A percentile compares a stretch with the other conserved stretches of the same genome.
Evolutionary conservation across 106 monocot species (phyloP).

Genomic region (Alisma plantagoaquatica): DNA sequence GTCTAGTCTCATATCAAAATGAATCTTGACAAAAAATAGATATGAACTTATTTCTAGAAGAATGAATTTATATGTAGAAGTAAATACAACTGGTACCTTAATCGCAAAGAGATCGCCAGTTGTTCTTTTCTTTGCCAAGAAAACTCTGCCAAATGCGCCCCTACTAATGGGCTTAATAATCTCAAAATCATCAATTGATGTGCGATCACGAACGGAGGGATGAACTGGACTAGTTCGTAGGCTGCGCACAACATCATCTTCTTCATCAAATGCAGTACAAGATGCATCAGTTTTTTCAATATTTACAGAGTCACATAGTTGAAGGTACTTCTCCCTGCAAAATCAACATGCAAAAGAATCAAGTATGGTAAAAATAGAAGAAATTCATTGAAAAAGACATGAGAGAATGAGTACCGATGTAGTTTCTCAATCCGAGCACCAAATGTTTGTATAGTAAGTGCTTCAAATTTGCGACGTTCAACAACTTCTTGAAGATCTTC

Average conservation of each 20-base stretch:
- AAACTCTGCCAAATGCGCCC: constrained; percentile 98
- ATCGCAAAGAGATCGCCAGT: constrained; percentile 99
- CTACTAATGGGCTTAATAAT: constrained; percentile 99
- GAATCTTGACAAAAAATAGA: too few species aligned
- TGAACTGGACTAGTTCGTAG: constrained; percentile 87
- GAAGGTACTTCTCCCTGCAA: constrained; percentile 90
- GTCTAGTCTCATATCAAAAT: too few species aligned
- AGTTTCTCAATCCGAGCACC: constrained; percentile 96
- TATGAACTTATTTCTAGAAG: too few species aligned
- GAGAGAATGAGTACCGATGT: constrained; percentile 42
- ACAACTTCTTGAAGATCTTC: constrained; percentile 97
- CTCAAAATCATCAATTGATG: constrained; percentile 98
- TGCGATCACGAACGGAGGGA: constrained; percentile 60
- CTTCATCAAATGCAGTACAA: constrained; percentile 88
- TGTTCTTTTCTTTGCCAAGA: constrained; percentile 96
- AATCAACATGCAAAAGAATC: constrained; percentile 8
- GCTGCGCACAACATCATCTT: constrained; percentile 85
- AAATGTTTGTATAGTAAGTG: constrained; percentile 97
- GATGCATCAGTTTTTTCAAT: constrained; percentile 76
- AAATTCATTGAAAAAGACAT: background rate
- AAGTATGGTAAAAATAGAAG: background rate
- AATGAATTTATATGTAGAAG: too few species aligned
- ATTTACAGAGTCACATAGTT: constrained; percentile 84
- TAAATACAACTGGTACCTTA: constrained; percentile 41
- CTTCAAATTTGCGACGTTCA: constrained; percentile 72